Base-by-base conservation (phyloP, 495 filamentous ascomycete species). In the Penicillium alfredii region DNA sequence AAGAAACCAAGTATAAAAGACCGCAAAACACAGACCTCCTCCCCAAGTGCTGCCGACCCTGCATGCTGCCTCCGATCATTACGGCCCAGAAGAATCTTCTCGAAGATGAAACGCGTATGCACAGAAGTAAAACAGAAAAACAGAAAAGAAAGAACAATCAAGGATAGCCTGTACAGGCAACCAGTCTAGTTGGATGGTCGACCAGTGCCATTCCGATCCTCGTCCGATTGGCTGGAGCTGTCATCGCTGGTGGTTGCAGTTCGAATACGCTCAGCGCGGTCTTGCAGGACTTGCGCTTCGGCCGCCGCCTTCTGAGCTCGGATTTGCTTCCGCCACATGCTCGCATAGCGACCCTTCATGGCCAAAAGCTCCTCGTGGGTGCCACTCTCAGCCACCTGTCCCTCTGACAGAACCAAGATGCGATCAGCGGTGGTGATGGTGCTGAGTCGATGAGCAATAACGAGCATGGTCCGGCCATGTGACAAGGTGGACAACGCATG, bases 321-420 rank as follows among this genome's bases (percentile, higher is more conserved):
- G 44, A 90, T 88, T 55, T 98, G 92, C 60, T 94, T 94, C 53
- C 79, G 77, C 92, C 92, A 98, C 92, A 98, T 96, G 40, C 76
- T 81, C 12, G 82, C 77, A 50, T 98, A 98, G 22, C 81, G 73
- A 16, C 87, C 88, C 19, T 83, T 82, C 44, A 74, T 58, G 4
- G 75, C 80, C 2, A 97, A 69, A 2, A 98, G 72, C 44, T 94
- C 79, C 26, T 87, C 72, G 54, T 98, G 92, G 3, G 84, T 94
- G 18, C 92, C 92, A 12, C 74, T 73, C 66, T 98, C 92, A 3
- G 72, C 76, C 12, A 98, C 86, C 40, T 74, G 75, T 19, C 92
- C 92, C 45, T 83, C 78, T 48, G 89, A 80, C 7, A 98, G 65
- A n/a, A 94, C 88, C 22, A 97, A 68, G 44, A 98, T 98, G 47